These are phyloP conservation scores for Trichoderma sp. DNA, from an alignment of 2,329 filamentous ascomycete species.

Conservation along the genomic window DNA sequence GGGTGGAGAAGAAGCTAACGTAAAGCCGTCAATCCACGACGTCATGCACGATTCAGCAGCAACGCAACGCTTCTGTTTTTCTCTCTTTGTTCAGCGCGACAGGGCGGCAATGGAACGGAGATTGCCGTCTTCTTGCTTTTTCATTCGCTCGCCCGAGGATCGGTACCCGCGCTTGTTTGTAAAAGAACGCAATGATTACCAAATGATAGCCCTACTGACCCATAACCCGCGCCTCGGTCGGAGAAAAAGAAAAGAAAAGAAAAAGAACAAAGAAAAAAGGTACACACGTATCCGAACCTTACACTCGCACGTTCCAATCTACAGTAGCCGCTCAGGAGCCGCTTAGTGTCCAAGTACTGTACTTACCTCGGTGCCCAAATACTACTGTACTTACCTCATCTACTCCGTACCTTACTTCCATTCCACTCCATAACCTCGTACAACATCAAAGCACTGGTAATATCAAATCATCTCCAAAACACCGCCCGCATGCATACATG, in stretches of 20 bases:
- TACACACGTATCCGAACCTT: background rate
- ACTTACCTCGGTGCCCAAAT: background rate
- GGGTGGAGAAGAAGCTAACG: background rate
- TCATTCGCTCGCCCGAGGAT: background rate
- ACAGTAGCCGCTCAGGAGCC: background rate
- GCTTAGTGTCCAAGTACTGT: too few relatives aligned
- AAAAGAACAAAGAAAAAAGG: background rate
- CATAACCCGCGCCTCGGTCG: background rate
- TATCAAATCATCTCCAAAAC: background rate
- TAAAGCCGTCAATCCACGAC: background rate
- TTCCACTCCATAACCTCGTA: background rate
- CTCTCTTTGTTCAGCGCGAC: background rate
- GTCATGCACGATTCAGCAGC: constrained; percentile 3
- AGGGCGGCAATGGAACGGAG: background rate
- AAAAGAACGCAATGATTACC: background rate
- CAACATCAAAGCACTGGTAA: background rate
- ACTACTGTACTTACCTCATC: background rate
- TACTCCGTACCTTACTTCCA: background rate
- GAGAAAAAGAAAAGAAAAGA: background rate
- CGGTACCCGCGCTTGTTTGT: background rate
- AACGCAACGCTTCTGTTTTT: background rate
- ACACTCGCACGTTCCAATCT: background rate
- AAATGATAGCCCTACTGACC: background rate
- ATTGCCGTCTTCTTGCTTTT: background rate
- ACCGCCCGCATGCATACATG: background rate